Percentiles rank a stretch among this genome's conserved stretches.
Evolutionary conservation across 306 rosid genomes (phyloP).

Genomic region (Glycine tomentella): DNA sequence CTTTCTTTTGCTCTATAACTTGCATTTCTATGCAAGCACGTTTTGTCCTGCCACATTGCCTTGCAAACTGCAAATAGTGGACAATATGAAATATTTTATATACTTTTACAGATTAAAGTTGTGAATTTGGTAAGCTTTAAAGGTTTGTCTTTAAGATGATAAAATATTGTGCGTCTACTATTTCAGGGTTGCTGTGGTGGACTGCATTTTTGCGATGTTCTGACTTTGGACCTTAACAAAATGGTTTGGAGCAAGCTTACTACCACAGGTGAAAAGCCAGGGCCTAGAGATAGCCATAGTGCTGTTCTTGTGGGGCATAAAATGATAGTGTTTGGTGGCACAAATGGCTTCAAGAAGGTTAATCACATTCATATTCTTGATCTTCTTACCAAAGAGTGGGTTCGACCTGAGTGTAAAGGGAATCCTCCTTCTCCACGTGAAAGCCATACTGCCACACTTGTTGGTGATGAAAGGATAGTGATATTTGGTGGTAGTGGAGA

Average conservation of each 20-base stretch:
- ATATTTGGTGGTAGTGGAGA: conserved; percentile 93
- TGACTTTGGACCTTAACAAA: conserved; percentile 64
- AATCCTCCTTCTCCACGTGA: conserved; percentile 82
- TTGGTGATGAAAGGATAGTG: conserved; percentile 65
- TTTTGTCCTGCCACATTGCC: not conserved
- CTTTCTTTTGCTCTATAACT: not conserved
- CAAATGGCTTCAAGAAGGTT: conserved; percentile 80
- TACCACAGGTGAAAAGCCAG: conserved; percentile 75
- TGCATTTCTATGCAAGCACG: not conserved
- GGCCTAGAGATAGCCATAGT: conserved; percentile 90
- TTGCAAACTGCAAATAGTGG: not conserved
- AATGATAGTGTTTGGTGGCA: conserved; percentile 89
- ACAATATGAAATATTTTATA: not conserved
- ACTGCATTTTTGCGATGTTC: conserved; percentile 83
- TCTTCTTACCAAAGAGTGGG: conserved; percentile 69
- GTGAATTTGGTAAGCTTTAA: conserved; percentile 6
- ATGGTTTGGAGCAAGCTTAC: conserved; percentile 73
- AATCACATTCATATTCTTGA: conserved; percentile 74
- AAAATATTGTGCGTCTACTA: conserved; percentile 7
- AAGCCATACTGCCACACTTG: conserved; percentile 77
- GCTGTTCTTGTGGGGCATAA: conserved; percentile 64
- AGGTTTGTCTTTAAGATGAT: not conserved
- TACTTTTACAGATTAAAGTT: not conserved
- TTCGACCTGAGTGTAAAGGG: conserved; percentile 67
- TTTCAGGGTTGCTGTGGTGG: conserved; percentile 93